These are phyloP conservation scores for Botrytis fragariae DNA, from an alignment of 2,329 filamentous ascomycete genomes.

Conservation along the genomic window DNA sequence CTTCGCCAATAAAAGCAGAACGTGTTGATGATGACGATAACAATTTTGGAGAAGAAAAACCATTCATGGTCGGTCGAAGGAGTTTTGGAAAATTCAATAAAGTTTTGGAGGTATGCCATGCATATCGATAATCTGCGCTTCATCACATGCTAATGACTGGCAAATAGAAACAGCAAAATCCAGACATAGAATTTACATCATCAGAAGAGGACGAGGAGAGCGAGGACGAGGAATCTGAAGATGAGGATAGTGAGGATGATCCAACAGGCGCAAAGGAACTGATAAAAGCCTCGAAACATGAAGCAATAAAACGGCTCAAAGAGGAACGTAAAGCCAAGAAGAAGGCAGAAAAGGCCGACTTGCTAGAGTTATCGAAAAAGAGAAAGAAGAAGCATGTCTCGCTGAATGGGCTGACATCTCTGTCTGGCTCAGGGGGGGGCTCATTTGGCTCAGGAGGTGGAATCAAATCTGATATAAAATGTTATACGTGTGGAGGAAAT, in stretches of 20 bases:
- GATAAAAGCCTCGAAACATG: constrained; percentile 46
- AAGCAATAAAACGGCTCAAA: constrained; percentile 44
- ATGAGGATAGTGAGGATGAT: constrained; percentile 34
- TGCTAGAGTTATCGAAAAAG: constrained; percentile 54
- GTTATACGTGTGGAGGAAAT: constrained; percentile 59
- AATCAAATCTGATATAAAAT: constrained; percentile 39
- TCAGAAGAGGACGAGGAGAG: constrained; percentile 37
- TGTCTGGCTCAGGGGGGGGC: constrained; percentile 49
- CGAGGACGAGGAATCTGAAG: constrained; percentile 28
- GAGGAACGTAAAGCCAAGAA: constrained; percentile 47
- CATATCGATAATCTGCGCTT: background rate
- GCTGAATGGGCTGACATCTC: constrained; percentile 58
- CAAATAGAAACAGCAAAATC: constrained; percentile 42
- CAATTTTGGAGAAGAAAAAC: constrained; percentile 34
- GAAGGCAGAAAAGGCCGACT: constrained; percentile 48
- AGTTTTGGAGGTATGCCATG: constrained; percentile 37
- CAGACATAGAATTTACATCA: constrained; percentile 39
- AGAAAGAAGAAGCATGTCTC: constrained; percentile 65
- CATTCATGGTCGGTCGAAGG: constrained; percentile 43
- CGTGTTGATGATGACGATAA: constrained; percentile 33
- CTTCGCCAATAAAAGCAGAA: constrained; percentile 23
- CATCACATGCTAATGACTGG: constrained; percentile 20
- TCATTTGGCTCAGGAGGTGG: constrained; percentile 28
- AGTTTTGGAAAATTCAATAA: constrained; percentile 51
- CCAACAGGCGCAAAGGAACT: constrained; percentile 46